Evolutionary conservation across 2,329 filamentous ascomycete genomes (phyloP), one percentile per base, ranked within the genome.

Genomic region (Scopulariopsis brevicaulis): DNA sequence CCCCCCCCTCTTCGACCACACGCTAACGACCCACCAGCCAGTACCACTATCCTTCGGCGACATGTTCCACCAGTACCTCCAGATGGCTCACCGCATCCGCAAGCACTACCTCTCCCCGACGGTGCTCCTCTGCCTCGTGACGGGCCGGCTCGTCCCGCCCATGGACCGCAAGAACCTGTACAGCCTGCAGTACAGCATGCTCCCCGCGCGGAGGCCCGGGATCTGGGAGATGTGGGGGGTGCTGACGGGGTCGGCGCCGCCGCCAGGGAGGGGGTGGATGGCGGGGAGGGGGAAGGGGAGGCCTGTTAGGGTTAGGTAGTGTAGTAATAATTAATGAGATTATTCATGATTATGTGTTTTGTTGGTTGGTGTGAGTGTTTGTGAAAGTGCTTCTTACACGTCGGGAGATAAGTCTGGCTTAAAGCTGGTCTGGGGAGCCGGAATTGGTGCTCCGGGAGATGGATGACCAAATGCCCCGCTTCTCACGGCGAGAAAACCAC

Each of bases 41-140:
- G 88, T 96, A 7, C 93, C 94, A 2, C 82, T 99, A 7, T 85
- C 89, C 3, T 89, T 97, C 63, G 82, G 86, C n/a, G 89, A 89
- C 65, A 97, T 97, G 84, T 97, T 99, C 71, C 84, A 95, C 60
- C 92, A 97, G 67, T 99, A 99, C 73, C 96, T 95, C 68, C 91
- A 96, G 70, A 90, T 99, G 66, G 91, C 88, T 32, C 84, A 89
- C 62, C 90, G 94, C 54, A 90, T 99, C 61, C 86, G 90, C 59
- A 96, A 96, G 70, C 94, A 99, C 73, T 99, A 99, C 70, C 79
- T 97, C 51, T 93, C 91, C 0, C 90, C 90, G 0, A 83, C 86
- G 15, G 95, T 99, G 22, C 82, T 97, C 54, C 79, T 96, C 46
- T 94, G 90, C 65, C 84, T 99, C 1, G 77, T 92, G 25, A 96